Base-by-base conservation (phyloP, 2,329 filamentous ascomycete genomes). In the Phaeosphaeria sp. region DNA sequence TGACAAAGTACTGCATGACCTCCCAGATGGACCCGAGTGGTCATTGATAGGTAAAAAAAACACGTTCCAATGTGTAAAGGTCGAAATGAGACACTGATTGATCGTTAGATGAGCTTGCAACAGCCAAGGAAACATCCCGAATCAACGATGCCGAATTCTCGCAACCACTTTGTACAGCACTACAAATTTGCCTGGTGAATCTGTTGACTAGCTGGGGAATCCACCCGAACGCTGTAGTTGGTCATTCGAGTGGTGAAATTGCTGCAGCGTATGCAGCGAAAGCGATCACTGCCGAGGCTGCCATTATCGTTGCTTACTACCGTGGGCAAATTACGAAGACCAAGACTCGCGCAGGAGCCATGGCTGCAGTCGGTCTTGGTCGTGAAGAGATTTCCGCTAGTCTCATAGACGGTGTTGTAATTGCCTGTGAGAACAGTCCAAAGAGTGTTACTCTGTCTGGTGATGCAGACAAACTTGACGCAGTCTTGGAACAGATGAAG, bases 181-280 rank as follows among this genome's bases (percentile, higher is more conserved):
- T 72, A 0, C 70, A 72, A 46, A 53, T 72, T 4, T 65, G 52
- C 0, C 20, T 72, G 2, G 61, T 69, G 0, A 60, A 69, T 21
- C 3, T 39, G 48, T 13, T 62, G 46, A 21, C 27, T 2, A 11
- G 44, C n/a, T 1, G 62, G 20, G 58, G 58, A 1, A 49, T 72
- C 15, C 17, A 44, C 2, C 63, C 68, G 1, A 21, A 41, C n/a
- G 55, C 62, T 1, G 69, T 72, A 1, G 58, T 67, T 21, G 79
- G 79, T 2, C 79, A 81, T 51, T 79, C 76, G 0, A 71, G 77
- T 13, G 78, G 79, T 4, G 79, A 81, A 56, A 77, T 79, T 10
- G 78, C 75, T 0, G 79, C 78, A 0, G 68, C 75, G 2, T 79
- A 80, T 22, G 70, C 70, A 9, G 70, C 67, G 11, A 76, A 27